phyloP scores from a whole-genome alignment of 2,329 filamentous ascomycete species.

The Xylariaceae sp. region DNA sequence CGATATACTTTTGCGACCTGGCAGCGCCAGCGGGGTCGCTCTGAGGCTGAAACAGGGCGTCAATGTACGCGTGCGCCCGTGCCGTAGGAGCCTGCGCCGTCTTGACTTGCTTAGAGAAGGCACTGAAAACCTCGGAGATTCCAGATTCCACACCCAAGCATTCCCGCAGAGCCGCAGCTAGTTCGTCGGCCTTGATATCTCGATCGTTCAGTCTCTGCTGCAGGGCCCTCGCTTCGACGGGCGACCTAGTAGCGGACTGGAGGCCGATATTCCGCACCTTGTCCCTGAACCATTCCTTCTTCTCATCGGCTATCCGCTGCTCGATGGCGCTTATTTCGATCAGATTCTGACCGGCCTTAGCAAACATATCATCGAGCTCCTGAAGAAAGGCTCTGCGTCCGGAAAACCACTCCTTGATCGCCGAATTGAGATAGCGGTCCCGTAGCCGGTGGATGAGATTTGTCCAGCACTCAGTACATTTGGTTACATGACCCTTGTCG shows the following conservation, averaged over 20 bases:
- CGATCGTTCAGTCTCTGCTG: slow-evolving; percentile 29
- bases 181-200: slow-evolving; percentile 25
- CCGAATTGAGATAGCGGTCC: slow-evolving; percentile 35
- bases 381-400: slow-evolving; percentile 44
- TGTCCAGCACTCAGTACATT: slow-evolving; percentile 46
- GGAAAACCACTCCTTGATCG: slow-evolving; percentile 48
- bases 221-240: slow-evolving; percentile 24
- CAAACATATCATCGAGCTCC: slow-evolving; percentile 46
- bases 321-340: slow-evolving; percentile 44
- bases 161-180: slow-evolving; percentile 26
- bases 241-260: slow-evolving; percentile 25
- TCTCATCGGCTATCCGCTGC: slow-evolving; percentile 46
- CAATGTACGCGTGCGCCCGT: slow-evolving; percentile 37
- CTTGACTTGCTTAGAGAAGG: slow-evolving; percentile 31
- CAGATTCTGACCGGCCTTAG: slow-evolving; percentile 42
- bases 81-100: slow-evolving; percentile 31
- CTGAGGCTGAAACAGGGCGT: slow-evolving; percentile 39
- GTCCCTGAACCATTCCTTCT: slow-evolving; percentile 48
- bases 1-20: slow-evolving; percentile 37
- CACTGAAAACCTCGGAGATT: slow-evolving; percentile 29
- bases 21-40: slow-evolving; percentile 30
- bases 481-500: slow-evolving; percentile 37
- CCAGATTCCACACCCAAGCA: slow-evolving; percentile 23
- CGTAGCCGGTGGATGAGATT: slow-evolving; percentile 44
- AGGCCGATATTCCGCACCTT: slow-evolving; percentile 28